These are phyloP conservation scores for Phlebopus sp. DNA, from an alignment of 1,284 basidiomycete genomes.

Conservation along the genomic window DNA sequence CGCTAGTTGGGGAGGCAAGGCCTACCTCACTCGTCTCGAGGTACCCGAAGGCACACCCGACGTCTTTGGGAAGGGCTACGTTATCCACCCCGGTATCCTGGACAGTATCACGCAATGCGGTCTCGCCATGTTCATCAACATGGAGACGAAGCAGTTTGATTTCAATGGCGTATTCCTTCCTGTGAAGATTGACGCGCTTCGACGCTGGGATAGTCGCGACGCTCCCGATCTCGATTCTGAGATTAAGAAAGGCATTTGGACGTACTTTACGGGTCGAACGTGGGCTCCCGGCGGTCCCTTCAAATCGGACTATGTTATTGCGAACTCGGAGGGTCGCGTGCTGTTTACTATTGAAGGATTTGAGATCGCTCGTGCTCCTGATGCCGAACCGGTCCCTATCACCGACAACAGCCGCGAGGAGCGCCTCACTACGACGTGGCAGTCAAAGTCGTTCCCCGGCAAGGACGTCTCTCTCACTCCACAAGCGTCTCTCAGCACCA, in stretches of 20 bases:
- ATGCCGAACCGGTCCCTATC: constrained; percentile 22
- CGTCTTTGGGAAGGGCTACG: constrained; percentile 29
- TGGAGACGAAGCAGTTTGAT: constrained; percentile 27
- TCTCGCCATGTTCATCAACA: constrained; percentile 26
- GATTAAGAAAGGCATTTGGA: constrained; percentile 29
- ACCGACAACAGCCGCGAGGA: constrained; percentile 23
- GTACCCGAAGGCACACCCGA: constrained; percentile 21
- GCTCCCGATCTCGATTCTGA: constrained; percentile 22
- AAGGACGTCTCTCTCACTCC: constrained; percentile 4
- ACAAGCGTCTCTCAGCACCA: constrained; percentile 12
- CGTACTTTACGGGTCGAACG: constrained; percentile 20
- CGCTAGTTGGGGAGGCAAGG: constrained; percentile 24
- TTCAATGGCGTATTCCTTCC: constrained; percentile 32
- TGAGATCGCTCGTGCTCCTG: constrained; percentile 29
- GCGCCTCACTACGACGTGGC: constrained; percentile 28
- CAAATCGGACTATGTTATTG: constrained; percentile 23
- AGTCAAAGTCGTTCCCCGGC: constrained; percentile 24
- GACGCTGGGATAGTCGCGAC: constrained; percentile 28
- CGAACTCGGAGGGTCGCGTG: constrained; percentile 27
- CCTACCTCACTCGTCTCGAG: constrained; percentile 23
- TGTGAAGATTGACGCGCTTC: constrained; percentile 27
- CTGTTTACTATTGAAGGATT: constrained; percentile 31
- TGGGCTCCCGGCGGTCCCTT: constrained; percentile 23
- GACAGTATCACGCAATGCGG: constrained; percentile 33
- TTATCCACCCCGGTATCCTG: constrained; percentile 28